Percentiles rank a stretch among this genome's conserved stretches.
phyloP scores from a whole-genome alignment of 495 filamentous ascomycete species.

The Penicillium nucicola region DNA sequence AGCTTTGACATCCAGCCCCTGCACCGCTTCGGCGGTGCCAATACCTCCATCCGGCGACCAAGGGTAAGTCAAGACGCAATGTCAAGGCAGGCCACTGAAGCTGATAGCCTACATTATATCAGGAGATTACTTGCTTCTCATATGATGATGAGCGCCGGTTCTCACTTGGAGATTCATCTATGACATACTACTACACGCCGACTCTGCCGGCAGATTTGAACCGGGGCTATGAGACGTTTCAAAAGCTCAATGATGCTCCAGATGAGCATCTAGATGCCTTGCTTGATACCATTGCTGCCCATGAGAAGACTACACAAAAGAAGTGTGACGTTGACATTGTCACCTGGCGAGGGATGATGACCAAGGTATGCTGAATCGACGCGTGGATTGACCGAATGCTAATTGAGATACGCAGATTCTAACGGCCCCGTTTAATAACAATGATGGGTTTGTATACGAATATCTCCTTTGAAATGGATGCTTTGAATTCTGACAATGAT shows the following conservation, averaged over 20 bases:
- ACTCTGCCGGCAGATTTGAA: constrained; percentile 67
- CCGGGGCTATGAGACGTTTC: constrained; percentile 75
- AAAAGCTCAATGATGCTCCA: constrained; percentile 72
- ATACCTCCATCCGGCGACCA: constrained; percentile 63
- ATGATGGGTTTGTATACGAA: constrained; percentile 65
- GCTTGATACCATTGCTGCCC: constrained; percentile 66
- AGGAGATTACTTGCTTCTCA: constrained; percentile 90
- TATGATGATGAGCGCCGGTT: constrained; percentile 81
- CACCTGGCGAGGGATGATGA: constrained; percentile 99
- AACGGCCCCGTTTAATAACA: constrained; percentile 74
- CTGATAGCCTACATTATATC: not conserved
- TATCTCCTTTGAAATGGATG: not conserved
- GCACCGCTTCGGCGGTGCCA: constrained; percentile 56
- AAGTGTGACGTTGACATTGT: constrained; percentile 74
- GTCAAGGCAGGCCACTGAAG: not conserved
- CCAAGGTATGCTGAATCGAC: constrained; percentile 61
- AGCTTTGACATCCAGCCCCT: constrained; percentile 63
- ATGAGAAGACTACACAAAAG: constrained; percentile 65
- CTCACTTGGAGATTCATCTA: constrained; percentile 68
- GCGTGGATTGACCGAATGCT: not conserved
- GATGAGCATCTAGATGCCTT: constrained; percentile 90
- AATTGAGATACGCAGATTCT: constrained; percentile 60
- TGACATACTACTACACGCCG: constrained; percentile 87
- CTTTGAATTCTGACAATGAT: constrained; percentile 2
- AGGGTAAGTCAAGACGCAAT: constrained; percentile 44